Evolutionary conservation across 192 early-diverging fungal species (phyloP).

Genomic region (Coemansia asiatica): DNA sequence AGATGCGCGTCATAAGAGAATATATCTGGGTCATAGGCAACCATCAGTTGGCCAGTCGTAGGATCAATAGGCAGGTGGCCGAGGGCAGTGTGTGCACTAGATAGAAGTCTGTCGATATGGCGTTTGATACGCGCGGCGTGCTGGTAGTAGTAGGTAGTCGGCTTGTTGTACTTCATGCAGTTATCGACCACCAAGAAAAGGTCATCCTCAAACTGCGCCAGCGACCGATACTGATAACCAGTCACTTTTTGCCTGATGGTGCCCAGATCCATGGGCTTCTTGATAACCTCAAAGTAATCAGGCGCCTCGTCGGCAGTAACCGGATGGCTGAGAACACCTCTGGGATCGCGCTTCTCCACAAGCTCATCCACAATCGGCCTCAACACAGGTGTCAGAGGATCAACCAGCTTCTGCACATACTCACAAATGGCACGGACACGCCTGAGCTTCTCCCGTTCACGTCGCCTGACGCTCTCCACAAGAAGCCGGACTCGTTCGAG

Average conservation of each 20-base stretch:
- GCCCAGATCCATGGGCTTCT: conserved; percentile 76
- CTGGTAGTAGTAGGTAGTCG: conserved; percentile 48
- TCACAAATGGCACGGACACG: conserved; percentile 60
- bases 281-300: conserved; percentile 74
- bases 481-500: conserved; percentile 86
- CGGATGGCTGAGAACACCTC: conserved; percentile 67
- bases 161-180: conserved; percentile 52
- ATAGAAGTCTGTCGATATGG: conserved; percentile 27
- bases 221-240: conserved; percentile 55
- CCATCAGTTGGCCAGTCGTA: conserved; percentile 30
- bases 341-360: conserved; percentile 71
- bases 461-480: conserved; percentile 69
- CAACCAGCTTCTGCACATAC: conserved; percentile 66
- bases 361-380: conserved; percentile 64
- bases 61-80: conserved; percentile 33
- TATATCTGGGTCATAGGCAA: conserved; percentile 30
- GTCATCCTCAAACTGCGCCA: conserved; percentile 63
- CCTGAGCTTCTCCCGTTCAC: conserved; percentile 72
- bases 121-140: conserved; percentile 36
- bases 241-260: conserved; percentile 64
- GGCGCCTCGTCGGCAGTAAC: conserved; percentile 67
- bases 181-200: conserved; percentile 36
- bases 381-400: conserved; percentile 71
- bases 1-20: conserved; percentile 5
- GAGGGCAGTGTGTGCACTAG: conserved; percentile 7